Conservation (phyloP, 768 basidiomycete genomes). For the Lactifluus subvellereus region DNA sequence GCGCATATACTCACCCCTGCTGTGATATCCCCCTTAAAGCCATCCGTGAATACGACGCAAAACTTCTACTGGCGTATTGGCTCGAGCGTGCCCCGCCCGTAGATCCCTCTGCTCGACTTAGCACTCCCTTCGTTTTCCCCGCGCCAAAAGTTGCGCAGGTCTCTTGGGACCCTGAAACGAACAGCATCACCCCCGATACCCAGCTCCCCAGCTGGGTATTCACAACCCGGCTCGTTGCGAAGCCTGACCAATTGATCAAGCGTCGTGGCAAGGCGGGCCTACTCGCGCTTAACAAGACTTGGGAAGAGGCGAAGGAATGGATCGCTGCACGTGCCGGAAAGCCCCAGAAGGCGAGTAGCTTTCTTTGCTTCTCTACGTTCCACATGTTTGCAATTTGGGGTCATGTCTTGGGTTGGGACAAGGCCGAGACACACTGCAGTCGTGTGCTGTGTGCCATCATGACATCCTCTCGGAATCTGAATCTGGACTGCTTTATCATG, state of each 20-base stretch:
- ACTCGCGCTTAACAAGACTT: conserved; percentile 88
- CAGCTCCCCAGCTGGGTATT: conserved; percentile 76
- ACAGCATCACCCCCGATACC: conserved; percentile 50
- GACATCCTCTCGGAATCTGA: background rate
- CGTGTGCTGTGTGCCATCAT: background rate
- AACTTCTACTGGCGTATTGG: conserved; percentile 97
- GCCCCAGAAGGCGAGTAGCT: conserved; percentile 66
- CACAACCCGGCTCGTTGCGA: conserved; percentile 84
- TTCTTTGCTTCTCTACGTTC: background rate
- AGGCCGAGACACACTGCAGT: conserved; percentile 8
- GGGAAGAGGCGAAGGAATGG: conserved; percentile 85
- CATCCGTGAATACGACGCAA: conserved; percentile 98
- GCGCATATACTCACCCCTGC: conserved; percentile 14
- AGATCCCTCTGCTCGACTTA: conserved; percentile 50
- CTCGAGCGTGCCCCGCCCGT: conserved; percentile 83
- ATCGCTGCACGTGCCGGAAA: conserved; percentile 86
- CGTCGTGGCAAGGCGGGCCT: conserved; percentile 98
- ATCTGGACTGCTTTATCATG: conserved; percentile 3
- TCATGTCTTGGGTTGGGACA: background rate
- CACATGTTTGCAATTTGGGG: background rate
- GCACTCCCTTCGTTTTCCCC: conserved; percentile 58
- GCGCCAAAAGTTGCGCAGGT: conserved; percentile 79
- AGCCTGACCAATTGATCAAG: conserved; percentile 99
- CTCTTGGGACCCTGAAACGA: conserved; percentile 72
- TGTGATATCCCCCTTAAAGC: conserved; percentile 34